Evolutionary conservation across 441 rosid genomes (phyloP), one percentile per base, ranked within the genome.

Genomic region (Gossypium trilobum): DNA sequence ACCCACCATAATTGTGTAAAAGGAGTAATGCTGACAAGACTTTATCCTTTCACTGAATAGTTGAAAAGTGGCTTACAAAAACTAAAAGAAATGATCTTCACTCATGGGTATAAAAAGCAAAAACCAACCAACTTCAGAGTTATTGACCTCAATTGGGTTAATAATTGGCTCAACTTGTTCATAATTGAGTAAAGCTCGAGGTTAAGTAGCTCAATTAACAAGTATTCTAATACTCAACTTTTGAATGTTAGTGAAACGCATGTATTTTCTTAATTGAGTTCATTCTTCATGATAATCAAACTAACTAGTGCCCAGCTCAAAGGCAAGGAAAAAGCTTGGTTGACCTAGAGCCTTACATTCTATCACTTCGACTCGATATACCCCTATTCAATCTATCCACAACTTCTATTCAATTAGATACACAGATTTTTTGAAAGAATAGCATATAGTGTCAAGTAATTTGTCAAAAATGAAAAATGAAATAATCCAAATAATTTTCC

Each of bases 151-250:
- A 13, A 22, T 31, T 13, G 54, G 69, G 33, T 20, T 11, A 22
- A 46, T 63, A 66, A 5, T 48, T 46, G 70, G 70, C 56, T 65
- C 31, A 65, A 44, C 31, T 44, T 13, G 55, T 20, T 42, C 70
- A 22, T 2, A 20, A 44, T 22, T 44, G 33, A 65, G 39, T 16
- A 19, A 22, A 65, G 56, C 56, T 44, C 3, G 36, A 65, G 39
- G 36, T 10, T 3, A 22, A 65, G 56, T 65, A n/a, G 36, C 14
- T 64, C 17, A 64, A 39, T 20, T 22, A 20, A 65, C 69, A 64
- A 42, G 54, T 44, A 64, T 64, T 64, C 17, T 20, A 42, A 42
- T 5, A 42, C 50, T 31, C n/a, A 14, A 19, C 59, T 39, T 39
- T 31, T 60, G 2, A 17, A 36, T 33, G 4, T 17, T 62, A 17